phyloP scores from a whole-genome alignment of 2,329 filamentous ascomycete genomes.

The Rutstroemia sydowiana region DNA sequence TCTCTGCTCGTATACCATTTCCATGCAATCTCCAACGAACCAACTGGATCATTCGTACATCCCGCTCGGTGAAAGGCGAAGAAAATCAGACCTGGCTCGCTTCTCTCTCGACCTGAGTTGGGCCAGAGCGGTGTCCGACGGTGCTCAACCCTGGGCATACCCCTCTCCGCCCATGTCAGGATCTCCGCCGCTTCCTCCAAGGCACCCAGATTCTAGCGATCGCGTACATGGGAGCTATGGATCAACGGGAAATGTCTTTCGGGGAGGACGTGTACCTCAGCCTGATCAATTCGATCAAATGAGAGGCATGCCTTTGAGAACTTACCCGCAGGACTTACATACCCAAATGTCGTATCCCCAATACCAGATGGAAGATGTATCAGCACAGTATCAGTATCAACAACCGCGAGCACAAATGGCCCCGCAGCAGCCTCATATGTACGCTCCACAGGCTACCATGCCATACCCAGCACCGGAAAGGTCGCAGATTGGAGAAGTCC shows the following conservation, averaged over 20 bases:
- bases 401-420: slow-evolving; percentile 15
- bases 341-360: slow-evolving; percentile 19
- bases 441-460: slow-evolving; percentile 16
- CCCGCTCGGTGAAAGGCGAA: slow-evolving; percentile 52
- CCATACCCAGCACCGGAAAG: slow-evolving; percentile 24
- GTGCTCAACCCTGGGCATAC: slow-evolving; percentile 53
- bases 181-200: slow-evolving; percentile 54
- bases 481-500: slow-evolving; percentile 37
- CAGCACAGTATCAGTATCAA: slow-evolving; percentile 19
- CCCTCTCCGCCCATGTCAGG: slow-evolving; percentile 70
- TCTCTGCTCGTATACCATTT: slow-evolving; percentile 20
- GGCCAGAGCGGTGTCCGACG: slow-evolving; percentile 47
- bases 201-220: slow-evolving; percentile 49
- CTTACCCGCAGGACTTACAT: slow-evolving; percentile 33
- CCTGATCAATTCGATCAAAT: slow-evolving; percentile 22
- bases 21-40: slow-evolving; percentile 49
- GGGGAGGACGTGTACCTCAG: slow-evolving; percentile 30
- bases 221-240: slow-evolving; percentile 42
- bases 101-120: slow-evolving; percentile 49
- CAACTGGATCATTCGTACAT: slow-evolving; percentile 33
- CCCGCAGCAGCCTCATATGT: slow-evolving; percentile 20
- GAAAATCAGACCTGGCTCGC: slow-evolving; percentile 46
- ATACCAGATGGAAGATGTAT: slow-evolving; percentile 22
- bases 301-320: slow-evolving; percentile 28
- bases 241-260: slow-evolving; percentile 42